Evolutionary conservation across 2,329 filamentous ascomycete species (phyloP), one percentile per base, ranked within the genome.

Genomic region (Rugonectria rugulosa): DNA sequence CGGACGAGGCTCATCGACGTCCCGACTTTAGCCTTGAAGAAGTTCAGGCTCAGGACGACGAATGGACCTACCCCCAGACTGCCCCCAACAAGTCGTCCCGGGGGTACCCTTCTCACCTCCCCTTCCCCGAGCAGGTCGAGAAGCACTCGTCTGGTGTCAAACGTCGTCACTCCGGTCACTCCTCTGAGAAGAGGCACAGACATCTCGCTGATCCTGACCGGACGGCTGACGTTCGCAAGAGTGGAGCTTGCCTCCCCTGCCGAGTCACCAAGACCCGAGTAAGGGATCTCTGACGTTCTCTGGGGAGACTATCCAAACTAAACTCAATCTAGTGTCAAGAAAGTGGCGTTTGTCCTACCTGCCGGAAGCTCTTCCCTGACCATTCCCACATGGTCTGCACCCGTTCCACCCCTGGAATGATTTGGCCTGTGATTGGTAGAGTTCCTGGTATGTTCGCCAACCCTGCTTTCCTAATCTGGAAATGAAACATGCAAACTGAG

Each of bases 211-310:
- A 77, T 59, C 75, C 72, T 36, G 72, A 76, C 56, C 75, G 80
- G 68, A 81, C 80, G 37, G 79, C 78, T 47, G 74, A 75, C 50
- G 78, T 82, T 49, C 78, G 80, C 60, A 77, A 79, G 65, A 73
- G 72, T 62, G 76, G 77, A 54, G 78, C 80, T 27, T 83, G 80
- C 62, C 72, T 77, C 49, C 75, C 75, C 53, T 82, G 80, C 67
- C 78, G 75, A 61, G 72, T 78, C 57, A 75, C 73, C 61, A 82
- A 80, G 71, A 75, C 76, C 62, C 69, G 72, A 63, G 80, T 81
- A 75, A 75, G 78, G 68, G 65, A 68, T 56, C 29, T 55, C 41
- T 57, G 42, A 21, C 21, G 37, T 50, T 57, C 47, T 51, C 46
- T 43, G 37, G 43, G 50, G 38, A 50, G 59, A 62, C n/a, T n/a